Base-by-base conservation (phyloP, 495 filamentous ascomycete genomes). In the Saxispiralis lemnorum region DNA sequence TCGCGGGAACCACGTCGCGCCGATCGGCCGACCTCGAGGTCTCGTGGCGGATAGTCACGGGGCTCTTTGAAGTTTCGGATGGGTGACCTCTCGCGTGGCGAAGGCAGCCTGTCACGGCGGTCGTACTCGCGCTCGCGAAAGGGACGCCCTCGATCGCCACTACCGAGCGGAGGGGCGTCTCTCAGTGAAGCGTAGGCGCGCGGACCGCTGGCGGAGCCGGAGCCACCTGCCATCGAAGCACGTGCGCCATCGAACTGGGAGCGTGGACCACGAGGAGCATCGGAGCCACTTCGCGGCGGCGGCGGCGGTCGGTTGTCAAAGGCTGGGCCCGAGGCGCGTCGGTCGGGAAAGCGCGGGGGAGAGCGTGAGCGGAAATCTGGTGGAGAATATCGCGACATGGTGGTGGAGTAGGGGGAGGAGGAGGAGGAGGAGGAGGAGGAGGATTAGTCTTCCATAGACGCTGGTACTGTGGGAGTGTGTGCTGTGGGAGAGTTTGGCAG, bases 1-100 rank as follows among this genome's bases (percentile, higher is more conserved):
- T 78, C 75, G 19, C 71, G 55, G 9, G 72, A 75, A 45, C 69
- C 71, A 31, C 72, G 66, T 38, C 74, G 66, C 52, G 67, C 67
- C 9, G 24, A 4, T 18, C 75, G 64, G 42, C 38, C 39, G 18
- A 58, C 57, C 38, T 68, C 64, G 18, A 60, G 24, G 19, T 66
- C 63, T 37, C 62, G 55, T 2, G 38, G 24, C 12, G 51, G 44
- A 28, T 58, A 49, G 37, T 66, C 62, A 6, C 62, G 50, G 7
- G 38, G 31, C 24, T 66, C 63, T 38, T 47, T 47, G 44, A 43
- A 37, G 46, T 44, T 16, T 39, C 51, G 31, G 40, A 57, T 20
- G 20, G 56, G 45, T 4, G 51, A 49, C 6, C 56, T 45, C 6
- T 52, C 56, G 14, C 56, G 56, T 28, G 72, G 66, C 38, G 73